Conservation (phyloP, 2,329 filamentous ascomycete species). For the Sporothrix pallida region DNA sequence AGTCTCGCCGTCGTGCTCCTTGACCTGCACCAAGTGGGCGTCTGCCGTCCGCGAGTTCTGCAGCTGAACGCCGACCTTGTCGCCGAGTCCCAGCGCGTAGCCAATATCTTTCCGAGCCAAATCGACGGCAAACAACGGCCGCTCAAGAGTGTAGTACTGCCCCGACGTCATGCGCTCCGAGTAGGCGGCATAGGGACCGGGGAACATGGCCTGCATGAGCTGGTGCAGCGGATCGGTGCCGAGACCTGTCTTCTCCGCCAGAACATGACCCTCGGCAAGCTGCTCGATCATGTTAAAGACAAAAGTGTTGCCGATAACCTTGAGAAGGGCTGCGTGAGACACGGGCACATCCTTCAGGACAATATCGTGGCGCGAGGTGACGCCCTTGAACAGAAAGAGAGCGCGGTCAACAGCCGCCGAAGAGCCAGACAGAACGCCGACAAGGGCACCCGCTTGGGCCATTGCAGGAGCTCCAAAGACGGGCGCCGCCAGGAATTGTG, state of each 20-base stretch:
- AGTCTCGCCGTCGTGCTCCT: constrained; percentile 67
- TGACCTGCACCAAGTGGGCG: constrained; percentile 70
- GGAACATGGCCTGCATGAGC: constrained; percentile 75
- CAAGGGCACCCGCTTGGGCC: constrained; percentile 72
- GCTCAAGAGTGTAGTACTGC: constrained; percentile 76
- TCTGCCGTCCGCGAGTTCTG: constrained; percentile 70
- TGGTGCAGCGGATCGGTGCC: constrained; percentile 72
- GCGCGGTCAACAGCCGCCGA: constrained; percentile 65
- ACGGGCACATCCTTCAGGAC: constrained; percentile 73
- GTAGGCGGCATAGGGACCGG: constrained; percentile 76
- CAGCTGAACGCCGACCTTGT: constrained; percentile 65
- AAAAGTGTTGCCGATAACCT: constrained; percentile 87
- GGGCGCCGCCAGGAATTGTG: constrained; percentile 72
- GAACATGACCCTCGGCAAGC: constrained; percentile 75
- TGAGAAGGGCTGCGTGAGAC: constrained; percentile 72
- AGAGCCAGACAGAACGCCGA: constrained; percentile 75
- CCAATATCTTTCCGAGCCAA: constrained; percentile 81
- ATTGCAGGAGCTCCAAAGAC: constrained; percentile 75
- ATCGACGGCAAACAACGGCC: constrained; percentile 83
- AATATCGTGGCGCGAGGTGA: constrained; percentile 71
- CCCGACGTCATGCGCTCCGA: constrained; percentile 74
- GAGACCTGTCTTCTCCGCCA: constrained; percentile 81
- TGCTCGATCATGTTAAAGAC: constrained; percentile 82
- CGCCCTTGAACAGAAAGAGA: constrained; percentile 72
- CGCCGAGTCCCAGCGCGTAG: constrained; percentile 73